phyloP scores from a whole-genome alignment of 495 filamentous ascomycete genomes.

The Hypoxylon lenormandii region DNA sequence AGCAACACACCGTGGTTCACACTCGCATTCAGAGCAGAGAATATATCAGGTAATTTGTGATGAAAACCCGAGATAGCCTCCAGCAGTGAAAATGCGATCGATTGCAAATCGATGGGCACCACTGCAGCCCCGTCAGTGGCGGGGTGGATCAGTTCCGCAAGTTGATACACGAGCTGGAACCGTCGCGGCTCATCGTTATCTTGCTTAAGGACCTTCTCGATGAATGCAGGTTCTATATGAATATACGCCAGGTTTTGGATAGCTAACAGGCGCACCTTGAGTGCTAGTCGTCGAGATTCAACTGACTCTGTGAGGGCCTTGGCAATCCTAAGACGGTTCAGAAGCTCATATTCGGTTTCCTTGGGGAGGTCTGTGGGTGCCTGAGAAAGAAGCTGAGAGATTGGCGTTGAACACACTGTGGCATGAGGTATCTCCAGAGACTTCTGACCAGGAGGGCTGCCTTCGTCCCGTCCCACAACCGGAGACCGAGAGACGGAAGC shows the following conservation, averaged over 20 bases:
- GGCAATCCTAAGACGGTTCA: conserved; percentile 85
- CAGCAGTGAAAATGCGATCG: conserved; percentile 81
- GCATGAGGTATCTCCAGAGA: conserved; percentile 77
- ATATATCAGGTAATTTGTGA: conserved; percentile 79
- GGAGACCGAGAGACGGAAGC: conserved; percentile 45
- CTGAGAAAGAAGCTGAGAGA: conserved; percentile 75
- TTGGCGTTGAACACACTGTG: conserved; percentile 68
- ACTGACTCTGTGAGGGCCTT: conserved; percentile 75
- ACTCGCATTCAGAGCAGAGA: conserved; percentile 86
- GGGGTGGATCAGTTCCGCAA: conserved; percentile 86
- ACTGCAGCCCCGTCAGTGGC: conserved; percentile 72
- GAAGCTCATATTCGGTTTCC: conserved; percentile 81
- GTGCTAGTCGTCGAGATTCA: conserved; percentile 76
- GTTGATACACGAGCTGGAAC: conserved; percentile 89
- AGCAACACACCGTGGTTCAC: conserved; percentile 97
- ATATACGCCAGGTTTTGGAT: conserved; percentile 94
- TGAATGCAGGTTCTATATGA: conserved; percentile 79
- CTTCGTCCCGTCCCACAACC: conserved; percentile 64
- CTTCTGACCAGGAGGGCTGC: conserved; percentile 63
- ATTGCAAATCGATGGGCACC: conserved; percentile 80
- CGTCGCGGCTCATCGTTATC: conserved; percentile 91
- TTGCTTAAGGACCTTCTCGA: conserved; percentile 83
- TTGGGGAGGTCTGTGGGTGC: conserved; percentile 75
- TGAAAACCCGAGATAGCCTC: conserved; percentile 85
- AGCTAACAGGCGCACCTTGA: conserved; percentile 84